phyloP scores from a whole-genome alignment of 2,329 filamentous ascomycete species.

The Trematosphaeria pertusa region DNA sequence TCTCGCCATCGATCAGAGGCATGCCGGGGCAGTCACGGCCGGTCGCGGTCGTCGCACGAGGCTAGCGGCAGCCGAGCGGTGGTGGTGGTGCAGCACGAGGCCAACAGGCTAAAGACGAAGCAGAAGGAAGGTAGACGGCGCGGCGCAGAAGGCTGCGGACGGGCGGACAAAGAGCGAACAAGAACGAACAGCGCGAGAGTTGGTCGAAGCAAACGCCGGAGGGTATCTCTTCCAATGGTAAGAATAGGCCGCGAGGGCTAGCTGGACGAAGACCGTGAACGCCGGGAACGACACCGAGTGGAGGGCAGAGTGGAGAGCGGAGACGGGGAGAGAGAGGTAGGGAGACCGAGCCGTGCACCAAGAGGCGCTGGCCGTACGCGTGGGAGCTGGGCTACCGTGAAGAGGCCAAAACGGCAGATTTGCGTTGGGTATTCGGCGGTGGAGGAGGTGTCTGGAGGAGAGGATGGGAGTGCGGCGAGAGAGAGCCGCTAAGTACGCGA shows the following conservation, averaged over 20 bases:
- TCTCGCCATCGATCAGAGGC: conserved; percentile 76
- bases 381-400: conserved; percentile 40
- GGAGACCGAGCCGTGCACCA: conserved; percentile 48
- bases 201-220: conserved; percentile 28
- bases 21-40: conserved; percentile 42
- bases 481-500: conserved; percentile 4
- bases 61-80: conserved; percentile 30
- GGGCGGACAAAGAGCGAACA: conserved; percentile 6
- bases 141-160: conserved; percentile 19
- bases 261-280: conserved; percentile 43
- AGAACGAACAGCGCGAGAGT: conserved; percentile 9
- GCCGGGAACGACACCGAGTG: conserved; percentile 42
- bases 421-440: conserved; percentile 25
- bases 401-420: conserved; percentile 46
- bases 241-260: conserved; percentile 24
- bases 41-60: conserved; percentile 42
- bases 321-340: conserved; percentile 28
- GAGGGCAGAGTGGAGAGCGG: conserved; percentile 39
- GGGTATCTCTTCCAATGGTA: conserved; percentile 46
- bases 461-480: conserved; percentile 20
- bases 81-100: conserved; percentile 15
- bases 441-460: conserved; percentile 29
- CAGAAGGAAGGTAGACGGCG: conserved; percentile 24
- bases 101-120: conserved; percentile 17
- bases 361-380: conserved; percentile 51